Base-by-base conservation (phyloP, 163 green algal genomes). In the Volvox carteri region DNA sequence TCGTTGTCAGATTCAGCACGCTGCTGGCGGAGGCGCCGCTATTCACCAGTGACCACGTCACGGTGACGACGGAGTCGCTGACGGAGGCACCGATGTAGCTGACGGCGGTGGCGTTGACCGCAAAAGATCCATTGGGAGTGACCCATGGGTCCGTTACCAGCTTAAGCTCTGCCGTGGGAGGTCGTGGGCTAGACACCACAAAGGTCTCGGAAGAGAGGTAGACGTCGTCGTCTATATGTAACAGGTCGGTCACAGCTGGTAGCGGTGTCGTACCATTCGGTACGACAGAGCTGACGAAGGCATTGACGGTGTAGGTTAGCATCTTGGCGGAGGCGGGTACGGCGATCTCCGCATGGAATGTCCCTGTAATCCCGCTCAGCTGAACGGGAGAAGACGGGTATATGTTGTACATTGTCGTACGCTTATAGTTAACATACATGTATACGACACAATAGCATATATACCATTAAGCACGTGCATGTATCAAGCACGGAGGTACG, bases 61-160 rank as follows among this genome's bases (percentile, higher is more conserved):
- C 21, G 0, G 68, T 77, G 25, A 89, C 4, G 16, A 19, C 0
- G 8, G 84, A 44, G n/a, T 7, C 54, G 28, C 39, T 54, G n/a
- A 84, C 84, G 16, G 70, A 52, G 21, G 84, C 84, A 0, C 84
- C 84, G 52, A 89, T 78, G 84, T 84, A 89, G 37, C 46, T 76
- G 23, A 52, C 50, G 12, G 41, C 72, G 4, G 54, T 54, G 7
- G 52, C 41, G 11, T 41, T 54, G 54, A 89, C 28, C 4, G 4
- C 5, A 16, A 84, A 28, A 18, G 30, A 8, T n/a, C 54, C 84
- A 30, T 18, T 75, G 48, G 67, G 68, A 25, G 4, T 35, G 58
- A 44, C 84, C 87, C 42, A 73, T 11, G 7, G 56, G 60, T 46
- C 72, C 70, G n/a, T 62, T 23, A 28, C n/a, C 11, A 78, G 18